Percentiles rank a stretch among this genome's conserved stretches.
phyloP scores from a whole-genome alignment of 352 stramenopile species.

The Discostella stelligera region DNA sequence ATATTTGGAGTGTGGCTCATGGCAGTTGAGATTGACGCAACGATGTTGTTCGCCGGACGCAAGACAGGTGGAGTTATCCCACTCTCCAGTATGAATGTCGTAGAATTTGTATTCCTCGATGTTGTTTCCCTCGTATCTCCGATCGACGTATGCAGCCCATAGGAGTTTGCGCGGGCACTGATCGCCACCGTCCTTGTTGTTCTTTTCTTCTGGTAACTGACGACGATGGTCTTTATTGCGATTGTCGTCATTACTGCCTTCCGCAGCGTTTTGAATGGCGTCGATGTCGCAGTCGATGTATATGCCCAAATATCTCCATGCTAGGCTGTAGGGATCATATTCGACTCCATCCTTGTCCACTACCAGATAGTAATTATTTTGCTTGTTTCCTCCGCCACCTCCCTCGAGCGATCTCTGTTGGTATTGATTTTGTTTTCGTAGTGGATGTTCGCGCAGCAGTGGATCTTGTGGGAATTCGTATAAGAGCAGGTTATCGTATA shows the following conservation, averaged over 20 bases:
- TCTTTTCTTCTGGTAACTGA: too few species aligned
- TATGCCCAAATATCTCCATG: conserved; percentile 58
- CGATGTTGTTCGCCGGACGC: conserved; percentile 14
- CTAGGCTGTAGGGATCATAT: conserved; percentile 50
- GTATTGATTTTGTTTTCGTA: too few species aligned
- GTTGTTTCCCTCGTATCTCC: conserved; percentile 53
- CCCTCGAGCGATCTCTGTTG: too few species aligned
- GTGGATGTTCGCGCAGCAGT: too few species aligned
- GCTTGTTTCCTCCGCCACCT: too few species aligned
- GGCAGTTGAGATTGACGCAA: conserved; percentile 58
- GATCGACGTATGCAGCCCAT: conserved; percentile 67
- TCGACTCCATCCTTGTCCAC: conserved; percentile 23
- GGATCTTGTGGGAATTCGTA: too few species aligned
- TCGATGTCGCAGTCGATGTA: conserved; percentile 51
- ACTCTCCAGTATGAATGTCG: conserved; percentile 35
- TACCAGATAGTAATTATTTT: conserved; percentile 6
- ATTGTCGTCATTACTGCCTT: too few species aligned
- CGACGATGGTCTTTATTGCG: too few species aligned
- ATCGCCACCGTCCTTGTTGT: conserved; percentile 34
- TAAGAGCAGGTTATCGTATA: too few species aligned
- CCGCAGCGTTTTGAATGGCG: not conserved
- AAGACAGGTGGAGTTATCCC: conserved; percentile 47
- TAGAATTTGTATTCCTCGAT: conserved; percentile 70
- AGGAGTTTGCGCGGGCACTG: conserved; percentile 54
- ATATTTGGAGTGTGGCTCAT: conserved; percentile 32